Evolutionary conservation across 179 eudicot genomes (phyloP).

Genomic region (Beta lomatogona): DNA sequence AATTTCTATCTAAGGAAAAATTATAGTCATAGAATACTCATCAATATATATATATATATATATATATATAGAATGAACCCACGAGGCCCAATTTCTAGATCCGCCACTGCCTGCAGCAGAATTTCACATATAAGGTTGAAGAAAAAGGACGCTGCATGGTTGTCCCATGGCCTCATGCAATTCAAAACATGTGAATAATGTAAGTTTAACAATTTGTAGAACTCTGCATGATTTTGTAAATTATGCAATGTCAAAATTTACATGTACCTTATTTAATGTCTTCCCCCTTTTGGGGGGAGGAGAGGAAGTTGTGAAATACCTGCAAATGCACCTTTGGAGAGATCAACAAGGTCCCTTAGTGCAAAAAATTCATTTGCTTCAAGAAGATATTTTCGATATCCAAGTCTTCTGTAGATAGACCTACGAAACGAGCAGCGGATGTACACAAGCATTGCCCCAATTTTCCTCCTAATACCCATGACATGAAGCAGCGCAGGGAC

Average conservation of each 20-base stretch:
- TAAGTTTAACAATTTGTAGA: not conserved
- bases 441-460: slow-evolving; percentile 79
- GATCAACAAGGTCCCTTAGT: slow-evolving; percentile 84
- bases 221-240: not conserved
- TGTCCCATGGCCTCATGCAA: not conserved
- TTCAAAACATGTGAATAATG: not conserved
- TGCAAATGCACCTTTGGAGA: slow-evolving; percentile 96
- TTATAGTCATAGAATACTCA: too few relatives aligned
- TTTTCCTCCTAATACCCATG: slow-evolving; percentile 64
- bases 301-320: slow-evolving; percentile 36
- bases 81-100: too few relatives aligned
- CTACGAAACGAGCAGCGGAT: slow-evolving; percentile 83
- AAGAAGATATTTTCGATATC: slow-evolving; percentile 88
- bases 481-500: slow-evolving; percentile 79
- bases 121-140: not conserved
- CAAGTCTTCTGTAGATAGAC: slow-evolving; percentile 76
- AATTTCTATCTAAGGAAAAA: too few relatives aligned
- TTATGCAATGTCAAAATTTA: not conserved
- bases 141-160: not conserved
- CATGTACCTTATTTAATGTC: not conserved
- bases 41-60: too few relatives aligned
- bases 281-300: not conserved
- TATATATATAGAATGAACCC: too few relatives aligned
- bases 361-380: slow-evolving; percentile 92
- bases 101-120: not conserved